Evolutionary conservation across 176 grass and related monocot species (phyloP).

Genomic region (Oryza meyeriana): DNA sequence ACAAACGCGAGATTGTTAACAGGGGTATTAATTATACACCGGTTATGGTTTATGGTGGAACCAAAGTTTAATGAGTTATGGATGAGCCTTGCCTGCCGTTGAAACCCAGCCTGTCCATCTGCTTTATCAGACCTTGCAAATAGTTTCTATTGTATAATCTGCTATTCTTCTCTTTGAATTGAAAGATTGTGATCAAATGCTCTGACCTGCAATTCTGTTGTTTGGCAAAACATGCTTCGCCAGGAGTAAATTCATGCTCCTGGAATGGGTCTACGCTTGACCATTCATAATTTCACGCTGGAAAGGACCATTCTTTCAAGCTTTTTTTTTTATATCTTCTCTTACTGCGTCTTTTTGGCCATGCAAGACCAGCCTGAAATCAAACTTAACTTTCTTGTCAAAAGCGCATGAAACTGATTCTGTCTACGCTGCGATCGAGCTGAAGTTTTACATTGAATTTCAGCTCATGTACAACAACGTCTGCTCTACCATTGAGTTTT

Average conservation of each 20-base stretch:
- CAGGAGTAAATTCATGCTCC: background rate
- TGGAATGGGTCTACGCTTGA: background rate
- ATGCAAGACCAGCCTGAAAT: constrained; percentile 1
- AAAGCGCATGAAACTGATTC: background rate
- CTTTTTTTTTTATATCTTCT: background rate
- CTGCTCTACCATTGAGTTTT: background rate
- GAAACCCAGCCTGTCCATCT: background rate
- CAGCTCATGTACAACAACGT: background rate
- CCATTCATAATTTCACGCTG: background rate
- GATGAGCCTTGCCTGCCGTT: background rate
- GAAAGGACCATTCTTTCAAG: background rate
- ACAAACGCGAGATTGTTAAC: background rate
- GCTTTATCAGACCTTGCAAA: background rate
- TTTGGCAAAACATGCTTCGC: background rate
- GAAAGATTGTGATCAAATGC: background rate
- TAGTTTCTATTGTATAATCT: background rate
- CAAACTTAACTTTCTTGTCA: background rate
- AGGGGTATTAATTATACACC: background rate
- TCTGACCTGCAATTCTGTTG: background rate
- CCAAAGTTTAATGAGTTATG: background rate
- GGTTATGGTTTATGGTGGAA: background rate
- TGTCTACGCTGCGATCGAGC: background rate
- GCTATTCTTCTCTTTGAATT: background rate
- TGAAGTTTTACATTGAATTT: background rate
- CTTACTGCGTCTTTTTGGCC: background rate